Conservation (phyloP, 257 asterid species). For the Coffea canephora region DNA sequence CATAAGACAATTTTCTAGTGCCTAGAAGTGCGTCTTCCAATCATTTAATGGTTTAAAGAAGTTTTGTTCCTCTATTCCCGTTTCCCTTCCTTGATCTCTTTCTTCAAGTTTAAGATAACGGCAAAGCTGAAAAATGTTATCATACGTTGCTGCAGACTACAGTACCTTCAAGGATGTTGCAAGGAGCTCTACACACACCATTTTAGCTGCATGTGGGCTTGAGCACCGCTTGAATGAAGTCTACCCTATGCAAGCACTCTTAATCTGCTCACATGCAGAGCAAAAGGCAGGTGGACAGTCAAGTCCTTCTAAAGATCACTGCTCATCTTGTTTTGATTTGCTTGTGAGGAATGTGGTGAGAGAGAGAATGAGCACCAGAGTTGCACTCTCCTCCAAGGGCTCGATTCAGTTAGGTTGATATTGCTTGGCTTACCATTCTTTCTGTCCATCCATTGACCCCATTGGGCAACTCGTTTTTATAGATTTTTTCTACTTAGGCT, state of each 20-base stretch:
- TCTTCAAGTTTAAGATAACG: background rate
- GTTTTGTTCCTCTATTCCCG: background rate
- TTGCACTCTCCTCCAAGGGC: slow-evolving; percentile 16
- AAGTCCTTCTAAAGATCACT: slow-evolving; percentile 26
- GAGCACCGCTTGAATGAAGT: slow-evolving; percentile 38
- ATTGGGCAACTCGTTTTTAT: slow-evolving; percentile 9
- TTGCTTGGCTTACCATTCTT: slow-evolving; percentile 26
- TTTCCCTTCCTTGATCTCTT: background rate
- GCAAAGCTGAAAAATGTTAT: background rate
- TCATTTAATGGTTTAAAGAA: background rate
- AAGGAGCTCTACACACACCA: slow-evolving; percentile 55
- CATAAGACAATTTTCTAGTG: background rate
- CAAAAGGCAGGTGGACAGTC: slow-evolving; percentile 16
- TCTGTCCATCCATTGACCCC: slow-evolving; percentile 18
- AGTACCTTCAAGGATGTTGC: slow-evolving; percentile 53
- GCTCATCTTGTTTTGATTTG: slow-evolving; percentile 41
- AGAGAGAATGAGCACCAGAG: slow-evolving; percentile 27
- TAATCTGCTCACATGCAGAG: slow-evolving; percentile 33
- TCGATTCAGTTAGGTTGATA: slow-evolving; percentile 8
- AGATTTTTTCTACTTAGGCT: background rate
- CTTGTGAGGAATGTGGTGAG: slow-evolving; percentile 33
- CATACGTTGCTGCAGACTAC: slow-evolving; percentile 44
- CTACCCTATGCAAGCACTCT: slow-evolving; percentile 25
- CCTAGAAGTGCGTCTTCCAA: background rate
- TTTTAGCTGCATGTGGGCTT: slow-evolving; percentile 53